Base-by-base conservation (phyloP, 2,329 filamentous ascomycete species). In the Aspergillus puulaauensis region DNA sequence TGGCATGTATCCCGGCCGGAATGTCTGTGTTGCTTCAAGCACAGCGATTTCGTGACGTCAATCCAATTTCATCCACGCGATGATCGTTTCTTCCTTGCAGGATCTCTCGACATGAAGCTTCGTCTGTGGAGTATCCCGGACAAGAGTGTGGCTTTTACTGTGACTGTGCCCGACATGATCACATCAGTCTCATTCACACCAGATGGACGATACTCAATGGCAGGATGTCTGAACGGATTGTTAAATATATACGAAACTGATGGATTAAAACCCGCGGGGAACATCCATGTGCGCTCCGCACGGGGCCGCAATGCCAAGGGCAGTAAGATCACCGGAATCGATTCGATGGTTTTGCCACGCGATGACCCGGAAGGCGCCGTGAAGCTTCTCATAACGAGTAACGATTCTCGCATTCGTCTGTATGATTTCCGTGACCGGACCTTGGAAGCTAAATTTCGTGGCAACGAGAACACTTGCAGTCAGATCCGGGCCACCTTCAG, bases 41-140 rank as follows among this genome's bases (percentile, higher is more conserved):
- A 98, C 74, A 91, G 88, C 66, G 95, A 99, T 71, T 92, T 97
- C 66, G 93, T 98, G 47, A 96, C 95, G 0, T 93, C 92, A 1
- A 93, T 99, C 50, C 86, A 91, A 39, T 99, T 99, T 65, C 95
- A 99, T 71, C 95, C 95, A 0, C 88, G 85, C 27, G 95, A 99
- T 71, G 95, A 99, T 71, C 88, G 95, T 0, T 99, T 99, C 78
- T 99, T 99, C 74, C 81, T 99, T 11, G 93, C 95, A 17, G 95
- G 95, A 8, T 96, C 91, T 1, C 81, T 98, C 6, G 95, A 99
- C 71, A 89, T 88, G 1, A 93, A 92, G 64, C 75, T 99, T 51
- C 84, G 95, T 15, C 77, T 99, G 2, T 99, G 95, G 95, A 97
- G 92, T 70, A 99, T 99, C 47, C 93, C 95, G 0, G 95, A 99